Conservation (phyloP, 495 filamentous ascomycete genomes). For the Chaetomium fimeti region DNA sequence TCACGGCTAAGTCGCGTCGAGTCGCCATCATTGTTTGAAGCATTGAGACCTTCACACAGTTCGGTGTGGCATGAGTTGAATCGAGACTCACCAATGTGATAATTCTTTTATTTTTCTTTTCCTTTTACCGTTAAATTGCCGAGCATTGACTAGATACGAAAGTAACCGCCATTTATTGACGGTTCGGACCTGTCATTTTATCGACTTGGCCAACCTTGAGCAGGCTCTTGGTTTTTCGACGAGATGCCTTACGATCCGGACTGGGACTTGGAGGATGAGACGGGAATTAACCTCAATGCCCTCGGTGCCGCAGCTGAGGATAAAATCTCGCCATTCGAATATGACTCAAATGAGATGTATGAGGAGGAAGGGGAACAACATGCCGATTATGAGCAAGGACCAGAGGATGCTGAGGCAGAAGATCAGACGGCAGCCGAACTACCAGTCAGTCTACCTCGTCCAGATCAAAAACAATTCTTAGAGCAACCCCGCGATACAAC, state of each 20-base stretch:
- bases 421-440: neutral
- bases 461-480: neutral
- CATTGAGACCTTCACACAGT: too few species aligned
- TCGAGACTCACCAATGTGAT: too few species aligned
- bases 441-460: slow-evolving; percentile 6
- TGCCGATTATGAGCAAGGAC: neutral
- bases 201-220: neutral
- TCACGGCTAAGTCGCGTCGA: too few species aligned
- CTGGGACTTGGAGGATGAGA: slow-evolving; percentile 4
- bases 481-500: neutral
- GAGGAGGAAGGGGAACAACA: neutral
- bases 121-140: neutral
- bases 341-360: neutral
- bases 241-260: slow-evolving; percentile 29
- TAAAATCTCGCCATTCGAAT: neutral
- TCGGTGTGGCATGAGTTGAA: too few species aligned
- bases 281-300: too few species aligned
- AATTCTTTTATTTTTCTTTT: neutral
- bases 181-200: neutral
- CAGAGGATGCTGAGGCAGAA: neutral
- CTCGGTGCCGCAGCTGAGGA: neutral
- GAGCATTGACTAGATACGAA: too few species aligned
- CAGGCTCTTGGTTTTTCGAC: neutral
- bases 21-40: too few species aligned
- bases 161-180: neutral